Conservation (phyloP, 106 monocot species). For the Phalaenopsis aphrodite region DNA sequence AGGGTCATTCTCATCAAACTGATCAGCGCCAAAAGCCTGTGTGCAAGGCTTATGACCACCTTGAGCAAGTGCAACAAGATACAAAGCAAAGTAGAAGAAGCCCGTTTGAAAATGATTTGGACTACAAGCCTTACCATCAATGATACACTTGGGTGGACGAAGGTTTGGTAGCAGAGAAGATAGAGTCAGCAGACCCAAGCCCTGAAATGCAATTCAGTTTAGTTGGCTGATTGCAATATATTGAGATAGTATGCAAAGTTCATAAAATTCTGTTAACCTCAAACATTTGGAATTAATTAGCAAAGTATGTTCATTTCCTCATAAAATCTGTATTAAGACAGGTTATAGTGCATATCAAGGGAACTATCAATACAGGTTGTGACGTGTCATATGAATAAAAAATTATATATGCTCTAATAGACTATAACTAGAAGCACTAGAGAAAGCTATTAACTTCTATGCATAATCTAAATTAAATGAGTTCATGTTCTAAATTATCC, state of each 20-base stretch:
- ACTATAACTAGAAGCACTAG: no score
- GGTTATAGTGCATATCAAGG: not conserved
- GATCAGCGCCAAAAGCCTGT: slow-evolving; percentile 87
- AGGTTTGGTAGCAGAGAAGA: slow-evolving; percentile 31
- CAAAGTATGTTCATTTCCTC: not conserved
- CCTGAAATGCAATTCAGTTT: slow-evolving; percentile 17
- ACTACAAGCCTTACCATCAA: slow-evolving; percentile 1
- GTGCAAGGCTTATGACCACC: slow-evolving; percentile 70
- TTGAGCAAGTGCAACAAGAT: slow-evolving; percentile 62
- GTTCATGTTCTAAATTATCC: no score
- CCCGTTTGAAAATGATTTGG: slow-evolving; percentile 18
- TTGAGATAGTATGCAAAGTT: not conserved
- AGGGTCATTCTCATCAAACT: slow-evolving; percentile 61
- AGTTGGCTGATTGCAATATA: not conserved
- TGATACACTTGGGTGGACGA: slow-evolving; percentile 14
- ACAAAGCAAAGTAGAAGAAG: slow-evolving; percentile 65
- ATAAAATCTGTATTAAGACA: not conserved
- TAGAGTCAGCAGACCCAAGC: slow-evolving; percentile 46
- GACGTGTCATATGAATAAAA: not conserved
- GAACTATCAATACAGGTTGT: not conserved
- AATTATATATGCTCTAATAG: no score
- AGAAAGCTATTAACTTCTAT: no score
- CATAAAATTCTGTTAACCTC: not conserved
- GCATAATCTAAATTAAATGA: no score
- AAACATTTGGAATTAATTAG: no score